Evolutionary conservation across 2,329 filamentous ascomycete genomes (phyloP), one percentile per base, ranked within the genome.

Genomic region (Exserohilum turcica): DNA sequence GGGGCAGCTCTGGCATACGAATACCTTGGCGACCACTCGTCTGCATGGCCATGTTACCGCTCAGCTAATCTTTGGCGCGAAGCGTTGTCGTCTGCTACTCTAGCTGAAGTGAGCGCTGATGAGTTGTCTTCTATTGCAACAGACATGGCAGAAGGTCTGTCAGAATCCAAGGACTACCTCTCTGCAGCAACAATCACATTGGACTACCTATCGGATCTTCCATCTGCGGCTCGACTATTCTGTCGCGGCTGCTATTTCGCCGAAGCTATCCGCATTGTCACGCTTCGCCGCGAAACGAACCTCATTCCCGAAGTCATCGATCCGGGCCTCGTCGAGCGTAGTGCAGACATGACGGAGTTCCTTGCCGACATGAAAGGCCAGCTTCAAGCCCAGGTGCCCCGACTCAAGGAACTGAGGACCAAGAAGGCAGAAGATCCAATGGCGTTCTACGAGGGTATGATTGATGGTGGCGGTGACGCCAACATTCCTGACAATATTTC

Each of bases 401-500:
- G 94, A 15, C 86, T 99, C 58, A 80, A 82, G 6, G 93, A 97
- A 70, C 83, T 99, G 21, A 86, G 93, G 1, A 79, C 81, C 47
- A 92, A 91, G 69, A 95, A 95, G 48, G 82, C 84, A 33, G 86
- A 90, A 59, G 92, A 99, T 65, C 94, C 94, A 0, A 68, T 97
- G 28, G 88, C 88, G 3, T 97, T 96, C 77, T 95, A 91, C 74
- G 91, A 94, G 62, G 91, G 91, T 48, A 79, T 80, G 5, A 52
- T 49, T 8, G 54, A 74, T 48, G 70, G 67, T 12, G 48, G 43
- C n/a, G 46, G 68, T 48, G 72, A 67, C 13, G 79, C 76, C 4
- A 90, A 96, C 61, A 82, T 96, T 1, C 94, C 93, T 0, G 94
- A 99, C 71, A 92, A 99, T 74, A 83, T 99, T 43, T 96, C 91